phyloP scores from a whole-genome alignment of 2,329 filamentous ascomycete genomes.

The Diaporthe nobilis region DNA sequence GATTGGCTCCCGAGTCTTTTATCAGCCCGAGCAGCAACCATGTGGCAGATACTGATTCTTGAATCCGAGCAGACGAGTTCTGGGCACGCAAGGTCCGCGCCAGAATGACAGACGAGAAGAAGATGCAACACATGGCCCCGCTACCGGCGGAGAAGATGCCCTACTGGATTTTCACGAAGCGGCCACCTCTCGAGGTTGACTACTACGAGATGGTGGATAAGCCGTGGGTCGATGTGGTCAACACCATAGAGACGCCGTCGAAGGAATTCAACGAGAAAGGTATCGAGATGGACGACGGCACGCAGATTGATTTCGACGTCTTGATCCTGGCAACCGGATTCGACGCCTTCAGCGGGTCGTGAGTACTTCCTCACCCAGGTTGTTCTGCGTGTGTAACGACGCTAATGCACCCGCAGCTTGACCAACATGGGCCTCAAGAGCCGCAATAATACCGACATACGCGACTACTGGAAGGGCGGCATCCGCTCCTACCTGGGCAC shows the following conservation, averaged over 20 bases:
- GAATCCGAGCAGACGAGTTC: constrained; percentile 54
- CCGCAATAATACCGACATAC: not conserved
- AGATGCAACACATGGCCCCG: constrained; percentile 62
- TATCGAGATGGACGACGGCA: constrained; percentile 55
- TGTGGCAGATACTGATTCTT: not conserved
- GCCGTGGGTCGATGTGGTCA: constrained; percentile 60
- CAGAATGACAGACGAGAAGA: constrained; percentile 60
- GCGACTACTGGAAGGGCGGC: constrained; percentile 12
- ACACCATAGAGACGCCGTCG: constrained; percentile 60
- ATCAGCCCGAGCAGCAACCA: not conserved
- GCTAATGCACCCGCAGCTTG: not conserved
- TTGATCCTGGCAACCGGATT: constrained; percentile 54
- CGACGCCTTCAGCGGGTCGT: constrained; percentile 51
- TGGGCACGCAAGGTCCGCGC: constrained; percentile 60
- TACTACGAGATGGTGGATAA: constrained; percentile 48
- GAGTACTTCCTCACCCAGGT: not conserved
- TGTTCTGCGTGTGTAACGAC: not conserved
- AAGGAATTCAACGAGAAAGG: constrained; percentile 55
- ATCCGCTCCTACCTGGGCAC: constrained; percentile 28
- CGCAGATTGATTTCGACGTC: constrained; percentile 53
- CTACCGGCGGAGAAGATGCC: constrained; percentile 60
- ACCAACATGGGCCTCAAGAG: constrained; percentile 35
- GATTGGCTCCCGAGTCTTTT: fast-evolving
- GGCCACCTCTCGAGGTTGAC: constrained; percentile 31
- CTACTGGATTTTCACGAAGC: constrained; percentile 60